Evolutionary conservation across 345 rosid genomes (phyloP).

Genomic region (Eucalyptus tenuipes): DNA sequence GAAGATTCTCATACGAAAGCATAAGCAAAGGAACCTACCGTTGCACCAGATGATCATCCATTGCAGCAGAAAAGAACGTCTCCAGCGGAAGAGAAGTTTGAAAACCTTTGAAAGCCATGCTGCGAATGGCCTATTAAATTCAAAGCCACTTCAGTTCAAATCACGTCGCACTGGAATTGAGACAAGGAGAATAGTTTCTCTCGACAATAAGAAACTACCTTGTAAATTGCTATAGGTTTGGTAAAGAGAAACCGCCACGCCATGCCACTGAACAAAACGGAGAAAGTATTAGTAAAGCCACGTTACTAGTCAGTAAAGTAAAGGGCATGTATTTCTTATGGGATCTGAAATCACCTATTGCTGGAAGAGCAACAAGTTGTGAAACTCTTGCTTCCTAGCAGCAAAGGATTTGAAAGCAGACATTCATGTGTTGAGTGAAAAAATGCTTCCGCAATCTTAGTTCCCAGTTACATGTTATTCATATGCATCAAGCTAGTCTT

Average conservation of each 20-base stretch:
- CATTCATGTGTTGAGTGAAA: not conserved
- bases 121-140: constrained; percentile 51
- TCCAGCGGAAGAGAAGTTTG: constrained; percentile 76
- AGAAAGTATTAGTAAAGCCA: not conserved
- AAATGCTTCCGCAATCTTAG: not conserved
- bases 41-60: constrained; percentile 65
- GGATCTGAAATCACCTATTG: constrained; percentile 50
- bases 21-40: constrained; percentile 23
- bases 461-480: not conserved
- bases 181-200: not conserved
- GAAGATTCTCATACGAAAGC: not conserved
- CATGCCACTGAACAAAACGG: constrained; percentile 44
- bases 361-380: no score
- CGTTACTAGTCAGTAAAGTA: not conserved
- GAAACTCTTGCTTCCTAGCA: not conserved
- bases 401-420: not conserved
- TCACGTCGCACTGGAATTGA: not conserved
- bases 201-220: constrained; percentile 19
- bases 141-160: not conserved
- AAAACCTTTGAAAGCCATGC: constrained; percentile 84
- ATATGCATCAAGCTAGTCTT: not conserved
- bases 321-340: not conserved
- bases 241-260: constrained; percentile 87
- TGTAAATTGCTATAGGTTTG: constrained; percentile 77
- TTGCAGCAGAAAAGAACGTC: constrained; percentile 63